These are phyloP conservation scores for Penicillium concentricum DNA, from an alignment of 2,329 filamentous ascomycete genomes.

Conservation along the genomic window DNA sequence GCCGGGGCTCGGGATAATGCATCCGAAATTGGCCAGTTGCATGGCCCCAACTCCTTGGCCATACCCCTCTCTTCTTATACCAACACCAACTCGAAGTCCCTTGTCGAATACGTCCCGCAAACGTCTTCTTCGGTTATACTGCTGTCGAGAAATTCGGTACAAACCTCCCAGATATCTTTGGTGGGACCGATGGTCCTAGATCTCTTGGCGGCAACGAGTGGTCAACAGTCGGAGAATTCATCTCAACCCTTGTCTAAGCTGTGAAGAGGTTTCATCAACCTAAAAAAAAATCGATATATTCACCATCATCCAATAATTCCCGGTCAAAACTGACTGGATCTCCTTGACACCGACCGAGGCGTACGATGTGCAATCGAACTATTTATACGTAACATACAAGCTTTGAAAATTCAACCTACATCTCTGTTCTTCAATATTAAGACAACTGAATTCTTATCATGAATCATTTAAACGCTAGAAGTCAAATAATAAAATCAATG, in stretches of 20 bases:
- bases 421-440: neutral
- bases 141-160: neutral
- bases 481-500: neutral
- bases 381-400: neutral
- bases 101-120: neutral
- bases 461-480: neutral
- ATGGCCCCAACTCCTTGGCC: slow-evolving; percentile 1
- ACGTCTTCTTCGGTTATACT: slow-evolving; percentile 4
- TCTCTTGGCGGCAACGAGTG: neutral
- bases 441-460: neutral
- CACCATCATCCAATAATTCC: neutral
- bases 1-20: neutral
- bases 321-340: neutral
- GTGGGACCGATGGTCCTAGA: slow-evolving; percentile 4
- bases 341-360: neutral
- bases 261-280: neutral
- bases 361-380: neutral
- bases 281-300: neutral
- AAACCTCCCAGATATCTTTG: neutral
- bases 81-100: neutral
- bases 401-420: neutral
- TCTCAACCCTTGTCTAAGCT: neutral
- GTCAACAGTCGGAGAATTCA: neutral
- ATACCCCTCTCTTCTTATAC: slow-evolving; percentile 7
- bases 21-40: neutral